Percentiles rank a stretch among this genome's conserved stretches.
These are phyloP conservation scores for Tylopilus plumbeoviolaceoides DNA, from an alignment of 768 basidiomycete genomes.

Conservation along the genomic window DNA sequence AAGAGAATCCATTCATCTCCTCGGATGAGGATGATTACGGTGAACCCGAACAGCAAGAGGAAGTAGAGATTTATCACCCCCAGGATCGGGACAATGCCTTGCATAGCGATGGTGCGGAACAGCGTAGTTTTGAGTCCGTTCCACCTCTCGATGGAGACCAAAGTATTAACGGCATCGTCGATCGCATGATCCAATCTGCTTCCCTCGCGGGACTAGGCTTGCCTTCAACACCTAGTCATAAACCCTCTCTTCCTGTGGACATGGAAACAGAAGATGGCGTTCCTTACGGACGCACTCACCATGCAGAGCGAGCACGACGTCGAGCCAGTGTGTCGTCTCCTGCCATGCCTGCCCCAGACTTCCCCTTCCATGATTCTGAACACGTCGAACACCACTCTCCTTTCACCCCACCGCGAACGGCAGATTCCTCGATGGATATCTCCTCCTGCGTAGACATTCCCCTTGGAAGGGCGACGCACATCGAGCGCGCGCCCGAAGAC, in stretches of 20 bases:
- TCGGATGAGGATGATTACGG: constrained; percentile 32
- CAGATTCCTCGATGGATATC: constrained; percentile 23
- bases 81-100: constrained; percentile 2
- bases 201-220: constrained; percentile 23
- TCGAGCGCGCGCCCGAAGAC: constrained; percentile 33
- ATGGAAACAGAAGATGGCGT: constrained; percentile 58
- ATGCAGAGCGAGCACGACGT: constrained; percentile 47
- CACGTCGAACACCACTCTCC: constrained; percentile 10
- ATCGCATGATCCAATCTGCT: constrained; percentile 54
- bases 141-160: constrained; percentile 42
- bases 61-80: constrained; percentile 11
- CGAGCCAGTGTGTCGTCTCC: constrained; percentile 30
- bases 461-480: constrained; percentile 37
- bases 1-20: constrained; percentile 45
- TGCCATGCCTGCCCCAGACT: constrained; percentile 35
- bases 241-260: constrained; percentile 44
- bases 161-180: constrained; percentile 68
- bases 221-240: constrained; percentile 36
- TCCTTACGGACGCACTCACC: constrained; percentile 61
- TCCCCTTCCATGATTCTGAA: constrained; percentile 28
- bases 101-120: constrained; percentile 7
- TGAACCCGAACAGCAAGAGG: constrained; percentile 13
- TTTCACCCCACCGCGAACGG: constrained; percentile 21
- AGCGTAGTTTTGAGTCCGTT: constrained; percentile 38
- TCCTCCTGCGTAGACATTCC: constrained; percentile 18